These are phyloP conservation scores for Suillus hirtellus DNA, from an alignment of 768 basidiomycete genomes.

Conservation along the genomic window DNA sequence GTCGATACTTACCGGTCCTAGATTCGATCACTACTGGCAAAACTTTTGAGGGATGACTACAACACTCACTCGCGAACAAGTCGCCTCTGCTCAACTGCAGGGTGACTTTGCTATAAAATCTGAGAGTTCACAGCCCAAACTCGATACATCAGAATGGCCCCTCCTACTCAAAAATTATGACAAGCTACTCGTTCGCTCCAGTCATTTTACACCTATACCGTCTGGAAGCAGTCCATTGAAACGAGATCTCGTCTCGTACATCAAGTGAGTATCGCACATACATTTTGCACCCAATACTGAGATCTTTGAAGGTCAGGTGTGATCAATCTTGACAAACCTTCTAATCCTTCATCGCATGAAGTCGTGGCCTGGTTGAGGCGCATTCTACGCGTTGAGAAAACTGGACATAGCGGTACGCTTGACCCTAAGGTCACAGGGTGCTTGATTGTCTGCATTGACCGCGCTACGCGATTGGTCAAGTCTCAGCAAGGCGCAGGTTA, in stretches of 20 bases:
- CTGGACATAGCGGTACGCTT: conserved; percentile 97
- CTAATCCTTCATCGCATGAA: conserved; percentile 98
- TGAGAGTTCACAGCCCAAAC: conserved; percentile 66
- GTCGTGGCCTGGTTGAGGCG: conserved; percentile 98
- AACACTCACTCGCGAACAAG: conserved; percentile 60
- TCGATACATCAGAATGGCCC: conserved; percentile 98
- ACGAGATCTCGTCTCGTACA: conserved; percentile 87
- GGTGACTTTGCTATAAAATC: conserved; percentile 85
- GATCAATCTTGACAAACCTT: conserved; percentile 99
- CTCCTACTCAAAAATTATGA: conserved; percentile 98
- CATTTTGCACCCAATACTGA: neutral
- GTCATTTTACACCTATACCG: conserved; percentile 98
- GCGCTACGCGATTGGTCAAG: conserved; percentile 96
- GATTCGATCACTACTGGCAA: neutral
- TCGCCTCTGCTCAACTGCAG: conserved; percentile 70
- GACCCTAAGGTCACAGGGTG: conserved; percentile 99
- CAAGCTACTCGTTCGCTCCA: conserved; percentile 90
- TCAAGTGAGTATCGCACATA: conserved; percentile 60
- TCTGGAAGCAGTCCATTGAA: conserved; percentile 92
- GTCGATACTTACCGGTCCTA: neutral
- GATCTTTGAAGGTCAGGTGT: conserved; percentile 79
- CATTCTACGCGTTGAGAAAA: conserved; percentile 97
- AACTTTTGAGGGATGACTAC: conserved; percentile 12
- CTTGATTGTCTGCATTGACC: conserved; percentile 98
- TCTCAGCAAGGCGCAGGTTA: conserved; percentile 96